phyloP scores from a whole-genome alignment of 2,329 filamentous ascomycete genomes.

The Ceratocystis diversiconidia region DNA sequence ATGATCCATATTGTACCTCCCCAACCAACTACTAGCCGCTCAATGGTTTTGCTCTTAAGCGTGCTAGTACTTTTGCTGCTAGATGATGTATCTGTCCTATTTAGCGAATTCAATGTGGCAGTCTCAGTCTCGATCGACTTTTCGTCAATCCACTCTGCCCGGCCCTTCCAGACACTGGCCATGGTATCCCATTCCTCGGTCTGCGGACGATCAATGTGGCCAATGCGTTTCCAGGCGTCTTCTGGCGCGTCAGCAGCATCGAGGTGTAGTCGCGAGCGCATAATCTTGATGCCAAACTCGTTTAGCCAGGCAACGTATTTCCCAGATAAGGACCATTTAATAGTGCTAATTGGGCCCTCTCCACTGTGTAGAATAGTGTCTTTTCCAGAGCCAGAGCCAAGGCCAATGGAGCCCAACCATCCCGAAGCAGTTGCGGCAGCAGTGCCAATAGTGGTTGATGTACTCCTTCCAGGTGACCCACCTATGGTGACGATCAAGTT shows the following conservation, averaged over 20 bases:
- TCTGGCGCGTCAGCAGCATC: conserved; percentile 49
- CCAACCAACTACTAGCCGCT: conserved; percentile 87
- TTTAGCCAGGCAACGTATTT: conserved; percentile 93
- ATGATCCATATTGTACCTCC: conserved; percentile 93
- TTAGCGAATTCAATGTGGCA: conserved; percentile 23
- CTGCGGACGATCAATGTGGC: conserved; percentile 78
- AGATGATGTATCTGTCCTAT: background rate
- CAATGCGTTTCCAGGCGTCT: conserved; percentile 85
- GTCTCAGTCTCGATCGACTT: conserved; percentile 62
- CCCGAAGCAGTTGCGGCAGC: conserved; percentile 71
- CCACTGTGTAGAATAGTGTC: conserved; percentile 82
- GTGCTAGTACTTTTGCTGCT: background rate
- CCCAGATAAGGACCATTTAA: conserved; percentile 88
- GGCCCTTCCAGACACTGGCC: conserved; percentile 87
- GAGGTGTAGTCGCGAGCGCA: conserved; percentile 75
- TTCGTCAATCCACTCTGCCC: conserved; percentile 87
- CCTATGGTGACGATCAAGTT: conserved; percentile 76
- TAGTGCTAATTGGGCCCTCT: conserved; percentile 77
- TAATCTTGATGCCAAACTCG: conserved; percentile 94
- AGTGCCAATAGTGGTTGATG: conserved; percentile 74
- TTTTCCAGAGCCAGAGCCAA: conserved; percentile 55
- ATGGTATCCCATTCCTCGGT: conserved; percentile 87
- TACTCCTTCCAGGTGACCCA: conserved; percentile 64
- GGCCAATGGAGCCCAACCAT: conserved; percentile 79
- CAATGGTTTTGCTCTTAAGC: conserved; percentile 36